Evolutionary conservation across 2,329 filamentous ascomycete genomes (phyloP).

Genomic region (Phyllosticta citribraziliensis): DNA sequence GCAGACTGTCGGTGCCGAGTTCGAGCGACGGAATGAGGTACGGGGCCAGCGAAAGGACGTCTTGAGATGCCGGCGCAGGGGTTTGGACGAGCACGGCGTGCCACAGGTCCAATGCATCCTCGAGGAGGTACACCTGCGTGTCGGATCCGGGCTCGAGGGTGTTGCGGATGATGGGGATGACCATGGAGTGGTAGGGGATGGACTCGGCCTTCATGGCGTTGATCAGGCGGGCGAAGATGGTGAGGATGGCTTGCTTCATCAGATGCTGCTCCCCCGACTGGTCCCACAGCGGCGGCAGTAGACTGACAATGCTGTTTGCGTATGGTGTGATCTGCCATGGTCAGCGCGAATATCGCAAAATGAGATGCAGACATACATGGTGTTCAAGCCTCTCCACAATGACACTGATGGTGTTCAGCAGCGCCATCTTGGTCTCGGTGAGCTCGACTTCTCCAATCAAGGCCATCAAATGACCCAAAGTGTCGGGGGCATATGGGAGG

Average conservation of each 20-base stretch:
- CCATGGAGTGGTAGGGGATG: conserved; percentile 65
- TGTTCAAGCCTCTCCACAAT: conserved; percentile 75
- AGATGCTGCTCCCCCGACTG: conserved; percentile 78
- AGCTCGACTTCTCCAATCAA: conserved; percentile 72
- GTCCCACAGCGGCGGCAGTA: conserved; percentile 77
- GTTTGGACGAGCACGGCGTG: conserved; percentile 60
- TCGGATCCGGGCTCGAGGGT: conserved; percentile 65
- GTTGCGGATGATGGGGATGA: conserved; percentile 72
- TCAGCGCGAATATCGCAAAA: background rate
- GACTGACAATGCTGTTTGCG: conserved; percentile 70
- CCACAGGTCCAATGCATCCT: conserved; percentile 90
- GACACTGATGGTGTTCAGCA: conserved; percentile 76
- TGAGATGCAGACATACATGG: conserved; percentile 37
- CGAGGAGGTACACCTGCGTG: conserved; percentile 62
- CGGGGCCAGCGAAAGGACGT: conserved; percentile 33
- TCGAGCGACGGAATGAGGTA: conserved; percentile 39
- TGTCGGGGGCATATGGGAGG: conserved; percentile 63
- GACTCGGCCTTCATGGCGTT: conserved; percentile 73
- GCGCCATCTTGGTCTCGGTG: conserved; percentile 80
- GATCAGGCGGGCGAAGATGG: conserved; percentile 76
- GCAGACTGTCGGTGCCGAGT: conserved; percentile 39
- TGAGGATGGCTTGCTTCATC: conserved; percentile 87
- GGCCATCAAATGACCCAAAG: conserved; percentile 62
- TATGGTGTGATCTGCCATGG: conserved; percentile 45
- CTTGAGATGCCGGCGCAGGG: conserved; percentile 30